Evolutionary conservation across 1,284 basidiomycete species (phyloP).

Genomic region (Sporisorium graminicola): DNA sequence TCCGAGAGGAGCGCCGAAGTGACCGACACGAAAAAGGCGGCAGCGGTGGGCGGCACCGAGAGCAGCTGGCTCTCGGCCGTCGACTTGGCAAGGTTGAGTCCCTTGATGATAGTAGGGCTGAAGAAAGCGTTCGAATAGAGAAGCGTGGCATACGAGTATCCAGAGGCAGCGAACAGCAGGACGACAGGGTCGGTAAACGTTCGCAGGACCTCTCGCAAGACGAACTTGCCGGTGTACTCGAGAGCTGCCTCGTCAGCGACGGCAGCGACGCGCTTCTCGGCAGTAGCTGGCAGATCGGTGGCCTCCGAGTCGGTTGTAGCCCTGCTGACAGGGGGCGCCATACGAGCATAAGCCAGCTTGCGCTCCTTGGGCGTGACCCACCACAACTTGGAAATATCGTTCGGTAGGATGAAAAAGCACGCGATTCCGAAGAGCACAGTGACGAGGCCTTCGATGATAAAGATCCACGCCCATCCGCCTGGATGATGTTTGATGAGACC

Average conservation of each 20-base stretch:
- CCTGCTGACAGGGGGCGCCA: constrained; percentile 27
- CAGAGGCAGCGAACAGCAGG: constrained; percentile 42
- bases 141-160: constrained; percentile 52
- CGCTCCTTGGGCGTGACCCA: constrained; percentile 52
- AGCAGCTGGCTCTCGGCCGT: constrained; percentile 57
- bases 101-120: constrained; percentile 61
- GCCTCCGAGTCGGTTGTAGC: constrained; percentile 6
- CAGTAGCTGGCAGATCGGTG: constrained; percentile 13
- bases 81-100: constrained; percentile 44
- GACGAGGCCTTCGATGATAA: constrained; percentile 63
- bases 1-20: constrained; percentile 58
- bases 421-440: constrained; percentile 58
- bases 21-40: constrained; percentile 57
- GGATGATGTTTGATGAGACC: constrained; percentile 48
- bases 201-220: constrained; percentile 49
- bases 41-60: constrained; percentile 59
- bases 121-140: constrained; percentile 63
- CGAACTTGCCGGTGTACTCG: constrained; percentile 39
- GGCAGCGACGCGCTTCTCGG: constrained; percentile 29
- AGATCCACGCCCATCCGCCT: constrained; percentile 61
- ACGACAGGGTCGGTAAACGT: constrained; percentile 55
- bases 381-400: constrained; percentile 53
- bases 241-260: constrained; percentile 19
- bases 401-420: constrained; percentile 56
- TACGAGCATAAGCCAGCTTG: constrained; percentile 50